Evolutionary conservation across 2,329 filamentous ascomycete species (phyloP).

Genomic region (Sporothrix mexicana): DNA sequence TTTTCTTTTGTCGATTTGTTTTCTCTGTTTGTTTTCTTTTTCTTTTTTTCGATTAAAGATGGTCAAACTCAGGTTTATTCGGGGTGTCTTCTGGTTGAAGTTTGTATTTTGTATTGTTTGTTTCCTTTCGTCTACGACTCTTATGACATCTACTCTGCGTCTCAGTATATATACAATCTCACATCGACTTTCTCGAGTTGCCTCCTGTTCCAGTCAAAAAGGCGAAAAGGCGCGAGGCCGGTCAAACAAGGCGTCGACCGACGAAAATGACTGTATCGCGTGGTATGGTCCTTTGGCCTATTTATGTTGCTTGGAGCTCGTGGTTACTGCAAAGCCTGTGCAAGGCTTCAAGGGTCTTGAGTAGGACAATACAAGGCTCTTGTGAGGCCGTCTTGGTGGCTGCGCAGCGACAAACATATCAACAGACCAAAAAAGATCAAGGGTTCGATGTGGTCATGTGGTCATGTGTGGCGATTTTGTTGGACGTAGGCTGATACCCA

Average conservation of each 20-base stretch:
- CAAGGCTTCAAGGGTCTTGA: too few species aligned
- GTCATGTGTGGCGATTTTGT: too few species aligned
- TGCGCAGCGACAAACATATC: not conserved
- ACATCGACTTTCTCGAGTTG: not conserved
- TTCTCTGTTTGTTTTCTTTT: not conserved
- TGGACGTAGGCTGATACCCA: not conserved
- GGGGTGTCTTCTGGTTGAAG: not conserved
- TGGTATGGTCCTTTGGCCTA: not conserved
- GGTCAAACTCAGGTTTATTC: slow-evolving; percentile 19
- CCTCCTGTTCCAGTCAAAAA: not conserved
- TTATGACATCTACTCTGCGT: not conserved
- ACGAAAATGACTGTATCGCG: not conserved
- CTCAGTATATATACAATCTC: slow-evolving; percentile 8
- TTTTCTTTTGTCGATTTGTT: not conserved
- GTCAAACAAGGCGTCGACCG: not conserved
- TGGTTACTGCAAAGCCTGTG: too few species aligned
- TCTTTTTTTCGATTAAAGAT: not conserved
- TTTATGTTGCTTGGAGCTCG: not conserved
- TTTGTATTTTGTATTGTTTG: not conserved
- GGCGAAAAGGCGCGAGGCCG: slow-evolving; percentile 19
- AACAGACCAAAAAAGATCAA: not conserved
- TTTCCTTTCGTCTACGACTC: not conserved
- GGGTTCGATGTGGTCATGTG: slow-evolving; percentile 7
- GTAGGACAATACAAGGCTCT: not conserved
- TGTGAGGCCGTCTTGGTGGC: slow-evolving; percentile 6